A percentile compares a stretch with the other conserved stretches of the same genome.
phyloP scores from a whole-genome alignment of 805 yeast genomes.

The Saturnispora ahearnii region DNA sequence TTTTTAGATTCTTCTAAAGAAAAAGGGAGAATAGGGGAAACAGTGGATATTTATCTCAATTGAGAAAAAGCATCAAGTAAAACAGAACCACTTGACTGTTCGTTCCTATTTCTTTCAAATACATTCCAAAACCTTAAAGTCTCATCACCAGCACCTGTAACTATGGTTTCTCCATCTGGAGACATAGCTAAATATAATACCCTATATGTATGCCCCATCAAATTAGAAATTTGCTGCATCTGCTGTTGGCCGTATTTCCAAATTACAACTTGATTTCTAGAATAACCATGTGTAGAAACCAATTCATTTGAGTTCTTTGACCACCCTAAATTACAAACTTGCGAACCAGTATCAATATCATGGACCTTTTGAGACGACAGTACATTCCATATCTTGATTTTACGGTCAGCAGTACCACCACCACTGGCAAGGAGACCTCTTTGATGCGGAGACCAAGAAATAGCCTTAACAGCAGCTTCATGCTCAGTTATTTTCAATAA shows the following conservation, averaged over 20 bases:
- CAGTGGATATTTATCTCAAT: conserved; percentile 37
- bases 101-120: conserved; percentile 65
- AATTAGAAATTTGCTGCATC: conserved; percentile 88
- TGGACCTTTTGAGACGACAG: conserved; percentile 61
- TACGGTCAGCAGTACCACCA: conserved; percentile 93
- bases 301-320: conserved; percentile 84
- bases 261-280: conserved; percentile 79
- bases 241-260: conserved; percentile 73
- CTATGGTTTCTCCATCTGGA: conserved; percentile 94
- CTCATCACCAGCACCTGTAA: conserved; percentile 98
- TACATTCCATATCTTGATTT: conserved; percentile 89
- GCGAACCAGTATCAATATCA: conserved; percentile 93
- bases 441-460: conserved; percentile 97
- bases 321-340: conserved; percentile 92
- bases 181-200: conserved; percentile 84
- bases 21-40: neutral
- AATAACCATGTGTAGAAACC: conserved; percentile 91
- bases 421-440: conserved; percentile 90
- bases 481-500: conserved; percentile 71
- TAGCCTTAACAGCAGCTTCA: conserved; percentile 91
- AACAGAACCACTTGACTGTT: conserved; percentile 51
- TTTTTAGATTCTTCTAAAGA: neutral
- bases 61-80: conserved; percentile 69
- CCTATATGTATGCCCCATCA: conserved; percentile 90
- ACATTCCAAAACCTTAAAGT: conserved; percentile 93